Evolutionary conservation across 441 rosid species (phyloP).

Genomic region (Eutrema salsugineum): DNA sequence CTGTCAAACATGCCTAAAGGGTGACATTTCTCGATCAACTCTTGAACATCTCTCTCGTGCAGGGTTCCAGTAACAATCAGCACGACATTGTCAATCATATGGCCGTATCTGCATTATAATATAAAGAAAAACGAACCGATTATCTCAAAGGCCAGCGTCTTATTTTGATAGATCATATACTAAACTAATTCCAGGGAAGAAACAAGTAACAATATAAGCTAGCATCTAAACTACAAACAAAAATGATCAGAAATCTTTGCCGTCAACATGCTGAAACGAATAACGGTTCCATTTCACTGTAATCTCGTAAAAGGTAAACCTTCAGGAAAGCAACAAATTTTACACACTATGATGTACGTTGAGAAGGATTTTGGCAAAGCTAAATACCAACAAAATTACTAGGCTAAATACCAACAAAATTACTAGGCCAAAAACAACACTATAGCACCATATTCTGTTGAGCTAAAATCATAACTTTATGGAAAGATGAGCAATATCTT

Average conservation of each 20-base stretch:
- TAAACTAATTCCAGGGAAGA: background rate
- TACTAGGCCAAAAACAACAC: background rate
- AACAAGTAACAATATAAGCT: background rate
- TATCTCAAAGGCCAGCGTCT: background rate
- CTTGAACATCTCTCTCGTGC: constrained; percentile 99
- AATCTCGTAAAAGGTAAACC: background rate
- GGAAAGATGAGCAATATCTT: background rate
- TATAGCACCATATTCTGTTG: background rate
- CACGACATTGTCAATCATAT: constrained; percentile 99
- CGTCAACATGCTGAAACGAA: background rate
- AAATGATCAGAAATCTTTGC: background rate
- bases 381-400: background rate
- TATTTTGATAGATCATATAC: background rate
- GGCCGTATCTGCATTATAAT: constrained; percentile 73
- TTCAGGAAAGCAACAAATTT: background rate
- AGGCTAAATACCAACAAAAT: background rate
- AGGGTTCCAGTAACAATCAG: constrained; percentile 95
- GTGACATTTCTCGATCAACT: constrained; percentile 91
- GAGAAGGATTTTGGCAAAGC: background rate
- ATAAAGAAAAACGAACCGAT: background rate
- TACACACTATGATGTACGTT: background rate
- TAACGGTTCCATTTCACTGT: background rate
- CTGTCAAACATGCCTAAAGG: constrained; percentile 99
- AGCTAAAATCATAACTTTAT: background rate
- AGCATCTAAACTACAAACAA: background rate